Base-by-base conservation (phyloP, 1,139 yeast genomes). In the Lipomyces yarrowii region DNA sequence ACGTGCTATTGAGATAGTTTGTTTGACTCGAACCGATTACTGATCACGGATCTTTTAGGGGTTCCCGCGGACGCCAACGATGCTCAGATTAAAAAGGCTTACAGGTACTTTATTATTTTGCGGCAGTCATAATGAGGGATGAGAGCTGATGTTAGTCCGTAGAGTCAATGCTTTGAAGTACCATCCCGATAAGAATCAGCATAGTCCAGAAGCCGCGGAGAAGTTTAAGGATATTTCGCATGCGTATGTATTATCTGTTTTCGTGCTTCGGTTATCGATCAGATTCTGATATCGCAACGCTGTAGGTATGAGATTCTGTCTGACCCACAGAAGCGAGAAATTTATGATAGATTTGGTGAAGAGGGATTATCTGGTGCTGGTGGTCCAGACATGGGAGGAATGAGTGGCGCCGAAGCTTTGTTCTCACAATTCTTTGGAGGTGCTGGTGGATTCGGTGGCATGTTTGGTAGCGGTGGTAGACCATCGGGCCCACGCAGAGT, bases 401-500 rank as follows among this genome's bases (percentile, higher is more conserved):
- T 75, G 83, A 86, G 83, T 80, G 88, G 87, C 80, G 91, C 91
- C 68, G 98, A 90, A 69, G 96, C 93, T 77, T 86, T 94, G 77
- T 94, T 93, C 79, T 87, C 96, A 2, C 98, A 91, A 78, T 92
- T 93, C 88, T 93, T 93, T 77, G 94, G 96, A 68, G 91, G 91
- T 69, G 72, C 72, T 68, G 86, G 86, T 66, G 83, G 82, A 52
- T 72, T 74, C 68, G 72, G 82, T 78, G 78, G 78, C 54, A 75
- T 77, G 72, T 74, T 75, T 65, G 81, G 80, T 67, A 86, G 87
- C 62, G 88, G 87, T 69, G 89, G 87, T 65, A 85, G 85, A 48
- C 90, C 90, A 65, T 84, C 89, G 74, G 98, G 98, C 68, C 99
- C 99, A 67, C 85, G 79, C 64, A 75, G 79, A 60, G 78, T 32